A percentile compares a stretch with the other conserved stretches of the same genome.
Evolutionary conservation across 805 yeast genomes (phyloP).

Genomic region (Metschnikowia corniflorae): DNA sequence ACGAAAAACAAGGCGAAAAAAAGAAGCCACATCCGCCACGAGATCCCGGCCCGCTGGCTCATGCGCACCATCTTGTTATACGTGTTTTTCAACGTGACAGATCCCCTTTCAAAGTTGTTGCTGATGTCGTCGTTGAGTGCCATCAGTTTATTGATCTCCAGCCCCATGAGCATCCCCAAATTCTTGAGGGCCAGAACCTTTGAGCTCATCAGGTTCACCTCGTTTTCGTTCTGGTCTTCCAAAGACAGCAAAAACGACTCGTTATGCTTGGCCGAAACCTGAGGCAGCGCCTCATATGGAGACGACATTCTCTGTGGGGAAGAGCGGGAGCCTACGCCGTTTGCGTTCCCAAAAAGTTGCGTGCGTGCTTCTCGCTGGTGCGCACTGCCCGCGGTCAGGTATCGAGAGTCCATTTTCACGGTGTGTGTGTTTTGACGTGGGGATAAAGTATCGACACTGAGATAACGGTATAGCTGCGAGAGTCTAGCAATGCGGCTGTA

Average conservation of each 20-base stretch:
- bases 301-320: slow-evolving; percentile 31
- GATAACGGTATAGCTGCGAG: no score
- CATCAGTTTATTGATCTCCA: slow-evolving; percentile 40
- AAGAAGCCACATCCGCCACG: slow-evolving; percentile 43
- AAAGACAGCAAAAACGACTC: slow-evolving; percentile 41
- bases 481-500: no score
- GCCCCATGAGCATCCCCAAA: slow-evolving; percentile 41
- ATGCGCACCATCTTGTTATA: slow-evolving; percentile 41
- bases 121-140: slow-evolving; percentile 40
- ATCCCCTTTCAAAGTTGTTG: slow-evolving; percentile 38
- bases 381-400: slow-evolving; percentile 23
- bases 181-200: slow-evolving; percentile 41
- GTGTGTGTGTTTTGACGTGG: no score
- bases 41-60: slow-evolving; percentile 45
- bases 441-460: no score
- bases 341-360: slow-evolving; percentile 33
- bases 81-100: slow-evolving; percentile 39
- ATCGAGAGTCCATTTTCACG: no score
- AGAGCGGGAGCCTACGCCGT: slow-evolving; percentile 5
- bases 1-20: slow-evolving; percentile 35
- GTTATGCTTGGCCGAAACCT: slow-evolving; percentile 35
- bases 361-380: slow-evolving; percentile 43
- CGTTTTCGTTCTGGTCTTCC: slow-evolving; percentile 42
- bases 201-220: slow-evolving; percentile 38
- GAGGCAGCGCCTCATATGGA: slow-evolving; percentile 35